Evolutionary conservation across 2,329 filamentous ascomycete species (phyloP), one percentile per base, ranked within the genome.

Genomic region (Amylocarpus encephaloides): DNA sequence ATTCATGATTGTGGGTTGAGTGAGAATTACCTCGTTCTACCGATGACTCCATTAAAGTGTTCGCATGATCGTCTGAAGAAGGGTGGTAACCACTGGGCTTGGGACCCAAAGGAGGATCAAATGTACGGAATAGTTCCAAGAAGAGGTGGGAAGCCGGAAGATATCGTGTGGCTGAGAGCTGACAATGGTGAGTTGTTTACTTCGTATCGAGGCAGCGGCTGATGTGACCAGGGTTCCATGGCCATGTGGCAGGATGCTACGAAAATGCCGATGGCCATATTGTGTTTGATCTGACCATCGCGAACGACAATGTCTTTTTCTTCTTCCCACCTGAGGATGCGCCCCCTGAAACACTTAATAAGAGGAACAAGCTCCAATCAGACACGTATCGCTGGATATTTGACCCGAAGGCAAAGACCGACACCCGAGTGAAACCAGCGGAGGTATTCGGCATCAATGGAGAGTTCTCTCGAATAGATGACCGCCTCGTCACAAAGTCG

Each of bases 81-180:
- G 2, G 73, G 73, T 0, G 73, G 70, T 1, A 73, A 76, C 54
- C 74, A 77, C 61, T 77, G 73, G 62, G 73, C 73, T 0, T 76
- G 73, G 74, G 73, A 76, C 48, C 72, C 75, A 0, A 65, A 75
- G 2, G 75, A 79, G 59, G 75, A 79, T 57, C 75, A 78, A 59
- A 73, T 72, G 64, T 79, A 79, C 54, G 77, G 73, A 0, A 66
- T 79, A 12, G 74, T 79, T 2, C 76, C 76, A 2, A 67, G 77
- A 6, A 62, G 71, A 2, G 71, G 71, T 2, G 75, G 70, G 0
- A 76, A 73, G 55, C 68, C 71, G 0, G 73, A 76, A 52, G 76
- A 79, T 60, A 74, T 78, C 38, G 63, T 72, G 1, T 78, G 76
- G 75, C 69, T 77, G 45, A 61, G 73, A 22, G 71, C 72, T 7